Conservation (phyloP, 768 basidiomycete species). For the Cyclocybe cylindracea region DNA sequence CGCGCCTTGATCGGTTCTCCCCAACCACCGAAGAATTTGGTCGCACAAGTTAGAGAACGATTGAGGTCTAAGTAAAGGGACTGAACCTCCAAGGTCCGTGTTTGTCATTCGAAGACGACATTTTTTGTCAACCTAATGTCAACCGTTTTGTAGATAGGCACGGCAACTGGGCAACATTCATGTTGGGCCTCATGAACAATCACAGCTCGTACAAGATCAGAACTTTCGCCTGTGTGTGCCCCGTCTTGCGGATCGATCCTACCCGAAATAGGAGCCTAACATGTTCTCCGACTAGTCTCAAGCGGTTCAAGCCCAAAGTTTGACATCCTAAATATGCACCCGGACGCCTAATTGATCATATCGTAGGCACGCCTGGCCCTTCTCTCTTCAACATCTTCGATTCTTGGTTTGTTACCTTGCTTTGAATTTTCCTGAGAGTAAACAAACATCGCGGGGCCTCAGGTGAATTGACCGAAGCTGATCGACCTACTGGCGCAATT, state of each 20-base stretch:
- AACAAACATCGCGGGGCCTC: background rate
- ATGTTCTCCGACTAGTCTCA: constrained; percentile 48
- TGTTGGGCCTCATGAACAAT: constrained; percentile 93
- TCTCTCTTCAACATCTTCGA: constrained; percentile 92
- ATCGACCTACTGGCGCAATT: constrained; percentile 92
- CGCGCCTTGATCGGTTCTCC: constrained; percentile 88
- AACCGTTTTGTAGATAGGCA: constrained; percentile 53
- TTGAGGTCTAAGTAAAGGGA: constrained; percentile 86
- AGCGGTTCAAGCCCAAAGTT: constrained; percentile 86
- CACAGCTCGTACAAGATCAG: constrained; percentile 69
- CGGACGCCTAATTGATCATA: constrained; percentile 95
- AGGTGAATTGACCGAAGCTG: constrained; percentile 99
- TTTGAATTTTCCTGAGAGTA: background rate
- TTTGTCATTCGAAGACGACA: background rate
- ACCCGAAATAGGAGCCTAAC: background rate
- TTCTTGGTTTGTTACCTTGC: constrained; percentile 66
- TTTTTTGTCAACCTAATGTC: background rate
- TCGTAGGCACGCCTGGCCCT: constrained; percentile 85
- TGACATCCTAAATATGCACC: constrained; percentile 95
- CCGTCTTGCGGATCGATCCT: background rate
- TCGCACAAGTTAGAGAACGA: constrained; percentile 87
- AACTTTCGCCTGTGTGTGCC: constrained; percentile 47
- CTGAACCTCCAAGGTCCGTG: constrained; percentile 77
- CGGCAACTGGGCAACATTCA: constrained; percentile 91
- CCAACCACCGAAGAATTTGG: constrained; percentile 94